phyloP scores from a whole-genome alignment of 345 rosid genomes.

The Camelina hispida region DNA sequence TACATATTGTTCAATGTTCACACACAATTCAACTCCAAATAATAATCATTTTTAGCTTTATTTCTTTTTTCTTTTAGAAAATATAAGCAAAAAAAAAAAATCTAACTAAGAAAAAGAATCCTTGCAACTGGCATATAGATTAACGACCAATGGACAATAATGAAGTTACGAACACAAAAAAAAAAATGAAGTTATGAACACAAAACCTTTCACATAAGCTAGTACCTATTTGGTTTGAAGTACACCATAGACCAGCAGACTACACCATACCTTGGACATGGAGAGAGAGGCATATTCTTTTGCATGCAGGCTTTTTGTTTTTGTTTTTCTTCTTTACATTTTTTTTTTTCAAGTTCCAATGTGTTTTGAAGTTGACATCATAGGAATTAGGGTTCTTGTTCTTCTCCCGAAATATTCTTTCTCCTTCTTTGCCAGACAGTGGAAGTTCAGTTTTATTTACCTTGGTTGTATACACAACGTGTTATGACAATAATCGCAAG shows the following conservation, averaged over 20 bases:
- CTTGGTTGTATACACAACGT: neutral
- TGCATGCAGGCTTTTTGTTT: conserved; percentile 35
- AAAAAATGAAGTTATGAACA: neutral
- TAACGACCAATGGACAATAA: neutral
- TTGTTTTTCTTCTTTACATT: neutral
- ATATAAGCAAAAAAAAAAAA: no score
- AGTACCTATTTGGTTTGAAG: neutral
- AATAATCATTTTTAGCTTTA: no score
- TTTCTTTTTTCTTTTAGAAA: no score
- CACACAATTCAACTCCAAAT: no score
- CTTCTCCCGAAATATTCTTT: conserved; percentile 45
- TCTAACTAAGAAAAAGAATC: neutral
- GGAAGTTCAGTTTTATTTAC: conserved; percentile 26
- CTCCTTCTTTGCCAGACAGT: conserved; percentile 37
- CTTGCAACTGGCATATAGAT: neutral
- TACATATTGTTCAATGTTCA: no score
- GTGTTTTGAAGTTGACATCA: conserved; percentile 41
- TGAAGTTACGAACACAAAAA: neutral
- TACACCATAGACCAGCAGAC: neutral
- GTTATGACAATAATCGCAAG: neutral
- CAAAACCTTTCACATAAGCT: neutral
- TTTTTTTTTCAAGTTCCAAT: conserved; percentile 37
- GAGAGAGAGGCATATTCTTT: conserved; percentile 23
- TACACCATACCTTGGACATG: conserved; percentile 8
- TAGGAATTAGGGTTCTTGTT: conserved; percentile 39